Evolutionary conservation across 345 rosid genomes (phyloP), one percentile per base, ranked within the genome.

Genomic region (Cardiospermum halicacabum): DNA sequence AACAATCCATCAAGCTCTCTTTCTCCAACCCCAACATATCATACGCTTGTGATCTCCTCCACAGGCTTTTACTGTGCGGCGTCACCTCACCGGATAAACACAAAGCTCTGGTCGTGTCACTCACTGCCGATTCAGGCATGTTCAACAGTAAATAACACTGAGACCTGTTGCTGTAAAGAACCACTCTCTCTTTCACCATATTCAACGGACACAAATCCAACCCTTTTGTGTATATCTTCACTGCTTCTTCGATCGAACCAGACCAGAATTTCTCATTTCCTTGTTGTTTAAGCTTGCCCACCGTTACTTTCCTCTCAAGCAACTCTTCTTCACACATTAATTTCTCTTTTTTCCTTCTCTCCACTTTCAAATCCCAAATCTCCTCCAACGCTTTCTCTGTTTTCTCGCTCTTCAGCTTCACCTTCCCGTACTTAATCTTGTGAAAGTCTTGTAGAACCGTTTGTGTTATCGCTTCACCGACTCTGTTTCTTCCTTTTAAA

Each of bases 41-140:
- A 59, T 74, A 92, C 50, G 95, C 98, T 78, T 89, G 98, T 36
- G 95, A 80, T 76, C 98, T 75, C 80, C 98, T 85, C 95, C 98
- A 92, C 72, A 92, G 72, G 77, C 98, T 89, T 82, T 80, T 92
- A 63, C 69, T 67, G 30, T 89, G 96, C 4, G 79, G 81, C 43
- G 64, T 73, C 45, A 19, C 60, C 3, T 58, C 47, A 62, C 67
- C 59, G 19, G 85, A 84, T 34, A 89, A 69, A 53, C 89, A 78
- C 71, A 89, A 42, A 64, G 98, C 95, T 69, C 89, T 80, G 3
- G 96, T 87, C 8, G 96, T 65, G 74, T 92, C 98, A 62, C 96
- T 85, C 53, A 89, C 76, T 37, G 89, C 96, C 0, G 68, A 72
- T 21, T 76, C 89, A 45, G 87, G 74, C 60, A 84, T 62, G 64